A percentile compares a stretch with the other conserved stretches of the same genome.
phyloP scores from a whole-genome alignment of 257 asterid species.

The Ballota nigra region DNA sequence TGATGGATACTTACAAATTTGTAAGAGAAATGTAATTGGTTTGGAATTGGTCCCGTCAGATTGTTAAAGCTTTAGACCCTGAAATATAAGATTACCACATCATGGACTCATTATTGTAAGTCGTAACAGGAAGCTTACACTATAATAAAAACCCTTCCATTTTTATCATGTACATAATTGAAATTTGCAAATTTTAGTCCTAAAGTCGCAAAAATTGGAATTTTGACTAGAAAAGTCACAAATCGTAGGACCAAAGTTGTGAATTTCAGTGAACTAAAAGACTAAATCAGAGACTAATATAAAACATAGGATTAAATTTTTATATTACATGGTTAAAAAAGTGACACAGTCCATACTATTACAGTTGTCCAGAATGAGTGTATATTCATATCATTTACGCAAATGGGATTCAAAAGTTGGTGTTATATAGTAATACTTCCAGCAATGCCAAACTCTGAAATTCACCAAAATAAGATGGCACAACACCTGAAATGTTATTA shows the following conservation, averaged over 20 bases:
- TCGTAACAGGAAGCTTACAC: not conserved
- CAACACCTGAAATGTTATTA: slow-evolving; percentile 67
- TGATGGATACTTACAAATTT: slow-evolving; percentile 40
- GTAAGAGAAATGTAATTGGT: slow-evolving; percentile 49
- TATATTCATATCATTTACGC: too few relatives aligned
- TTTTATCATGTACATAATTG: too few relatives aligned
- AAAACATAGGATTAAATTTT: not conserved
- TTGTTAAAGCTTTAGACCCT: slow-evolving; percentile 93
- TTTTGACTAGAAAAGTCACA: not conserved
- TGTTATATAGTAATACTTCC: slow-evolving; percentile 37
- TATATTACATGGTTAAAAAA: not conserved
- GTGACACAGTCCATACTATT: not conserved
- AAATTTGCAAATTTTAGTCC: too few relatives aligned
- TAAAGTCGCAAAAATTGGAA: too few relatives aligned
- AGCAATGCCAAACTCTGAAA: slow-evolving; percentile 43
- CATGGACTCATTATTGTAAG: not conserved
- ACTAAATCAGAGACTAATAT: not conserved
- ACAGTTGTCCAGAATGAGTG: too few relatives aligned
- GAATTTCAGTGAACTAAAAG: not conserved
- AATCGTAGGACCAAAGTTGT: not conserved
- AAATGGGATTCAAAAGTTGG: not conserved
- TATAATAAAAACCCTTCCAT: not conserved
- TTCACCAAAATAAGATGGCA: slow-evolving; percentile 58
- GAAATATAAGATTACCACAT: slow-evolving; percentile 22
- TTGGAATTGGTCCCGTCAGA: slow-evolving; percentile 57